Base-by-base conservation (phyloP, 2,329 filamentous ascomycete genomes). In the Penicillium hordei region DNA sequence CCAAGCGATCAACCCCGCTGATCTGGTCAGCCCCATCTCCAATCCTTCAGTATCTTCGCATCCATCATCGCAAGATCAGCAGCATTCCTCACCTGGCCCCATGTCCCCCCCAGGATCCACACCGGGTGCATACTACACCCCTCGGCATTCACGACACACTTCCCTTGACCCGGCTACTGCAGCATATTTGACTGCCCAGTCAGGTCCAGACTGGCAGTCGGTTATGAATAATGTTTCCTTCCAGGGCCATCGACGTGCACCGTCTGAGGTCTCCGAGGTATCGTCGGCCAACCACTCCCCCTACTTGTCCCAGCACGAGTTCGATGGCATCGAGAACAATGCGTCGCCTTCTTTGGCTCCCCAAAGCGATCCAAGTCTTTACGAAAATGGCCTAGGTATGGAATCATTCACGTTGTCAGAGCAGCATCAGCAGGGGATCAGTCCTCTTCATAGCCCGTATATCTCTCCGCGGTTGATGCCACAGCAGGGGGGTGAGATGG, bases 191-290 rank as follows among this genome's bases (percentile, higher is more conserved):
- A 80, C 82, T 61, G 76, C 75, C 17, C 77, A 78, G 52, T 72
- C 77, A 45, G 76, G 79, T 48, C 76, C 77, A 45, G 86, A 89
- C 60, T 89, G 86, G 86, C 74, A 76, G 57, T 78, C 79, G 34
- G 77, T 82, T 70, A 73, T 81, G 60, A 80, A 78, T 69, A 82
- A 83, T 65, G 76, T 79, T 38, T 78, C 81, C 59, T 97, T 96
- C 70, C 88, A 90, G 64, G 82, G 85, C n/a, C 93, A 97, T 72
- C 85, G 92, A 66, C 86, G 93, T 68, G 87, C 86, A 38, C 90
- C 91, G 1, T 97, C 93, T n/a, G 93, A 97, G 66, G 91, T 89
- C 68, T 96, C 92, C 3, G 93, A 97, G 65, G 88, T 96, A 6
- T 96, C 85, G 2, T 96, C 91, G 19, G 90, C 88, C 17, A 87